Percentiles rank a stretch among this genome's conserved stretches.
Conservation (phyloP, 2,329 filamentous ascomycete species). For the Zymoseptoria passerinii region DNA sequence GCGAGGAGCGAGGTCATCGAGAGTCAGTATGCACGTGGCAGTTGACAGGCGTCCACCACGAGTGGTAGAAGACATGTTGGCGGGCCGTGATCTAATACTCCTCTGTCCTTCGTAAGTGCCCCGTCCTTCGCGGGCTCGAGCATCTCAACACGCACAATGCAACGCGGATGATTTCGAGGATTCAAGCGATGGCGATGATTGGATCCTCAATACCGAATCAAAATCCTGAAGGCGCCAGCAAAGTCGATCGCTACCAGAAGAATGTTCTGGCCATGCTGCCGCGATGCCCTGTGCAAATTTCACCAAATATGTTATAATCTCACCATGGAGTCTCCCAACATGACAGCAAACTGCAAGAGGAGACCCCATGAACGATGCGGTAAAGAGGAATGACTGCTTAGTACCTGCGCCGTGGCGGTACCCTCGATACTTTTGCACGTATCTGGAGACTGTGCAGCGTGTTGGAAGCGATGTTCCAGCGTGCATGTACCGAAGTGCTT, state of each 20-base stretch:
- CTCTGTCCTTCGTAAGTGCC: too few species aligned
- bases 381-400: neutral
- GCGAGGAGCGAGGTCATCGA: neutral
- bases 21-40: too few species aligned
- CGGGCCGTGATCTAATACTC: neutral
- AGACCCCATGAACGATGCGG: too few species aligned
- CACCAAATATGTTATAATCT: neutral
- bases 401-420: neutral
- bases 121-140: too few species aligned
- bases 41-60: too few species aligned
- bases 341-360: neutral
- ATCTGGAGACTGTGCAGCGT: neutral
- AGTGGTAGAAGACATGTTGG: too few species aligned
- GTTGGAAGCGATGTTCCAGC: too few species aligned
- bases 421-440: neutral
- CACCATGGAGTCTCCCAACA: neutral
- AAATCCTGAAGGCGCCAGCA: neutral
- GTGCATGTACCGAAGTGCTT: neutral
- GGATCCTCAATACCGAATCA: neutral
- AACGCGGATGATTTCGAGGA: too few species aligned
- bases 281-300: too few species aligned
- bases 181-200: neutral
- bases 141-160: too few species aligned
- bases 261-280: too few species aligned
- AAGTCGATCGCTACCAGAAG: neutral